Evolutionary conservation across 2,329 filamentous ascomycete species (phyloP).

Genomic region (Dactylellina sp.): DNA sequence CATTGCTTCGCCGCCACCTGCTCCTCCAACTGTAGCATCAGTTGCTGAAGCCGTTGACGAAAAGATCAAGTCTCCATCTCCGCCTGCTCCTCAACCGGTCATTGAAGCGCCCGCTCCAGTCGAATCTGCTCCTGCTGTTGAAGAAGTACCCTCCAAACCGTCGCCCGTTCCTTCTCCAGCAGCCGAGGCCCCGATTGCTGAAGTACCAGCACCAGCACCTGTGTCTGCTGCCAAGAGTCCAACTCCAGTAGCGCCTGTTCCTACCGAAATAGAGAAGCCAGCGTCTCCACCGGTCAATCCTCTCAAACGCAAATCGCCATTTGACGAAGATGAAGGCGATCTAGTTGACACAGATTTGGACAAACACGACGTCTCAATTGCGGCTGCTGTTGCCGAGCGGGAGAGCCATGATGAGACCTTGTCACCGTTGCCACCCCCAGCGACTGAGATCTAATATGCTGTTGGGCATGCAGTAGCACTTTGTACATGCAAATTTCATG

Average conservation of each 20-base stretch:
- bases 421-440: slow-evolving; percentile 16
- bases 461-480: not conserved
- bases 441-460: slow-evolving; percentile 1
- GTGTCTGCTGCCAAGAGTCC: slow-evolving; percentile 35
- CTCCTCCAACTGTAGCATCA: slow-evolving; percentile 7
- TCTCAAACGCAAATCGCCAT: slow-evolving; percentile 51
- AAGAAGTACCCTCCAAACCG: not conserved
- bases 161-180: slow-evolving; percentile 3
- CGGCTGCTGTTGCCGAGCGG: slow-evolving; percentile 40
- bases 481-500: too few relatives aligned
- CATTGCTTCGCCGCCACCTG: slow-evolving; percentile 23
- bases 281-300: slow-evolving; percentile 31
- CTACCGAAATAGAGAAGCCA: slow-evolving; percentile 11
- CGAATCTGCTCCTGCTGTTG: slow-evolving; percentile 5
- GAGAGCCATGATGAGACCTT: slow-evolving; percentile 49
- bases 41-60: slow-evolving; percentile 22
- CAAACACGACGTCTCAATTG: slow-evolving; percentile 50
- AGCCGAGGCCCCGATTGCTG: slow-evolving; percentile 9
- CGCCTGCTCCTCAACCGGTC: not conserved
- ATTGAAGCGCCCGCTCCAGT: slow-evolving; percentile 14
- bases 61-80: slow-evolving; percentile 17
- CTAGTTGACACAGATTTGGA: slow-evolving; percentile 40
- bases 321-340: slow-evolving; percentile 37
- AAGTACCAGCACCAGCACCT: slow-evolving; percentile 23
- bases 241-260: slow-evolving; percentile 9